These are phyloP conservation scores for Exophiala phaeomuriformis DNA, from an alignment of 2,329 filamentous ascomycete genomes.

Conservation along the genomic window DNA sequence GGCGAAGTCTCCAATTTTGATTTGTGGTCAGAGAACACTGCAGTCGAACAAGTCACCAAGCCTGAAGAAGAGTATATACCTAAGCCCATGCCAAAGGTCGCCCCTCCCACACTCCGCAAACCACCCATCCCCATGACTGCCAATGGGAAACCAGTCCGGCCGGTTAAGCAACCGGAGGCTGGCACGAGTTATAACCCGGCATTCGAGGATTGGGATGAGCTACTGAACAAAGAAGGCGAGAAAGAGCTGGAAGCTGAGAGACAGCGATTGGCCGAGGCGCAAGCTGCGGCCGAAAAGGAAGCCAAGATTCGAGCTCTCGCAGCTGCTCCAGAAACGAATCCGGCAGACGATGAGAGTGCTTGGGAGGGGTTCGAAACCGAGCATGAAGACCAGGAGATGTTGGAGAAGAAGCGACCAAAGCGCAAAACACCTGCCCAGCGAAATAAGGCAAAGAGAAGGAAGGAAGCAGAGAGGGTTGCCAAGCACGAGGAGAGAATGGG, in stretches of 20 bases:
- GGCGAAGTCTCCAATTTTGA: slow-evolving; percentile 61
- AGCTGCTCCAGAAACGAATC: slow-evolving; percentile 65
- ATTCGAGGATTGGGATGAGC: slow-evolving; percentile 75
- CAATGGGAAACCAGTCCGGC: slow-evolving; percentile 69
- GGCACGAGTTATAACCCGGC: slow-evolving; percentile 89
- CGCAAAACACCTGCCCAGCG: slow-evolving; percentile 80
- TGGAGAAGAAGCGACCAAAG: slow-evolving; percentile 67
- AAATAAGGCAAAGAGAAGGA: slow-evolving; percentile 81
- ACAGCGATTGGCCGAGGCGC: slow-evolving; percentile 63
- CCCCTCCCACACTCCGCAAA: slow-evolving; percentile 66
- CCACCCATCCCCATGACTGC: slow-evolving; percentile 75
- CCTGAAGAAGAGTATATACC: slow-evolving; percentile 57
- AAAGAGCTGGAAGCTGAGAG: slow-evolving; percentile 74
- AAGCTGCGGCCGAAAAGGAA: slow-evolving; percentile 45
- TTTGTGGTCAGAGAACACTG: slow-evolving; percentile 59
- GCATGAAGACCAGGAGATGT: slow-evolving; percentile 60
- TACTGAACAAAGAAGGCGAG: slow-evolving; percentile 65
- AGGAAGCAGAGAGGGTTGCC: slow-evolving; percentile 71
- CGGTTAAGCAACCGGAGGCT: slow-evolving; percentile 69
- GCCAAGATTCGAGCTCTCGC: slow-evolving; percentile 67
- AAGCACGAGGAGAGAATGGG: slow-evolving; percentile 71
- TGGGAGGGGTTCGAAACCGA: slow-evolving; percentile 88
- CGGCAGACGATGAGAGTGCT: slow-evolving; percentile 80
- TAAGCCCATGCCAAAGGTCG: slow-evolving; percentile 57
- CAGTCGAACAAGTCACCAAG: slow-evolving; percentile 33